These are phyloP conservation scores for Coemansia sp. DNA, from an alignment of 192 early-diverging fungal genomes.

Conservation along the genomic window DNA sequence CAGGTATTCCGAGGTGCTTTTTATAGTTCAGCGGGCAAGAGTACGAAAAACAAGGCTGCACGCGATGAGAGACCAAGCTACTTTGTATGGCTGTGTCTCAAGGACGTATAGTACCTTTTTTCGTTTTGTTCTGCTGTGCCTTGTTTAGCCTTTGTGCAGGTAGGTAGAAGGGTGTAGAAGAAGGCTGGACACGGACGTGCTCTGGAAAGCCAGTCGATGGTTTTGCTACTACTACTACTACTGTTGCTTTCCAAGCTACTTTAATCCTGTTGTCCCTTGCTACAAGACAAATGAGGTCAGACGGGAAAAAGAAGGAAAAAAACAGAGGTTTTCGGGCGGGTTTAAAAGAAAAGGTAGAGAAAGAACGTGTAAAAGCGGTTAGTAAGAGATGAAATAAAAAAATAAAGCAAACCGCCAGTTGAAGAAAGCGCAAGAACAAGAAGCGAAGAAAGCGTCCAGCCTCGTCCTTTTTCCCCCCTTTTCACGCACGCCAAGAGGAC, in stretches of 20 bases:
- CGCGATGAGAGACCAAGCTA: background rate
- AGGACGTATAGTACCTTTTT: background rate
- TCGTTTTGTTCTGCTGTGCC: too few species aligned
- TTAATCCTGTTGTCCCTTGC: too few species aligned
- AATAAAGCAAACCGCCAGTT: too few species aligned
- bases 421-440: background rate
- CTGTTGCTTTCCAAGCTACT: too few species aligned
- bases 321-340: too few species aligned
- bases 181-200: background rate
- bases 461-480: background rate
- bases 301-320: too few species aligned
- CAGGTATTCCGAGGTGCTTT: background rate
- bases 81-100: background rate
- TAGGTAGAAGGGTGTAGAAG: background rate
- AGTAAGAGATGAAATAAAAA: background rate
- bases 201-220: too few species aligned
- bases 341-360: background rate
- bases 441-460: background rate
- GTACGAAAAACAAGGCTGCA: conserved; percentile 2
- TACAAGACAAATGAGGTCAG: too few species aligned
- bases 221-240: too few species aligned
- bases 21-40: background rate
- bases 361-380: background rate
- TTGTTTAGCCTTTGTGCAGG: background rate
- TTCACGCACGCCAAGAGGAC: background rate